A percentile compares a stretch with the other conserved stretches of the same genome.
Conservation (phyloP, 768 basidiomycete species). For the Pleurotus tuoliensis region DNA sequence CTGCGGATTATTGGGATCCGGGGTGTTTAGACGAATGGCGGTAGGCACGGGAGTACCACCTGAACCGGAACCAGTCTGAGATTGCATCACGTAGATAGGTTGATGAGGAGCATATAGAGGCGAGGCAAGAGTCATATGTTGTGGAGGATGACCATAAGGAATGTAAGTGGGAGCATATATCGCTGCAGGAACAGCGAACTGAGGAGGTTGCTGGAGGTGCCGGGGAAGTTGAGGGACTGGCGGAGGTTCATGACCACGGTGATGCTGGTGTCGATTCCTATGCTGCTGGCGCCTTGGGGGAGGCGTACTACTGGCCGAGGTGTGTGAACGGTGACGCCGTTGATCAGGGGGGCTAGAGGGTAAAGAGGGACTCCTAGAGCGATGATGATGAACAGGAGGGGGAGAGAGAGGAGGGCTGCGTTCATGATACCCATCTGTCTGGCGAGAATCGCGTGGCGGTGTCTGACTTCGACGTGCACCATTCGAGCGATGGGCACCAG, state of each 20-base stretch:
- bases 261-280: background rate
- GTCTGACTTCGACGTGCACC: background rate
- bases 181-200: background rate
- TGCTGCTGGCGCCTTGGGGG: background rate
- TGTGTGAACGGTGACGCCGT: background rate
- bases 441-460: background rate
- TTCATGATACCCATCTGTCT: background rate
- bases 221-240: background rate
- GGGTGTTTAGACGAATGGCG: background rate
- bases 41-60: background rate
- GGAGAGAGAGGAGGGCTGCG: background rate
- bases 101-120: background rate
- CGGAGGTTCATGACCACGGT: background rate
- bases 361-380: background rate
- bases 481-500: background rate
- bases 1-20: background rate
- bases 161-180: background rate
- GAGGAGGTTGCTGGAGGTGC: background rate
- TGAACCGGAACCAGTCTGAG: background rate
- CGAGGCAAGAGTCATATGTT: background rate
- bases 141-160: background rate
- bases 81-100: background rate
- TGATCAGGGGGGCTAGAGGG: background rate
- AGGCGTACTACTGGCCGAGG: background rate
- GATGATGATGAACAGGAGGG: background rate